Evolutionary conservation across 352 stramenopile genomes (phyloP), one percentile per base, ranked within the genome.

Genomic region (Pythium utonaiense): DNA sequence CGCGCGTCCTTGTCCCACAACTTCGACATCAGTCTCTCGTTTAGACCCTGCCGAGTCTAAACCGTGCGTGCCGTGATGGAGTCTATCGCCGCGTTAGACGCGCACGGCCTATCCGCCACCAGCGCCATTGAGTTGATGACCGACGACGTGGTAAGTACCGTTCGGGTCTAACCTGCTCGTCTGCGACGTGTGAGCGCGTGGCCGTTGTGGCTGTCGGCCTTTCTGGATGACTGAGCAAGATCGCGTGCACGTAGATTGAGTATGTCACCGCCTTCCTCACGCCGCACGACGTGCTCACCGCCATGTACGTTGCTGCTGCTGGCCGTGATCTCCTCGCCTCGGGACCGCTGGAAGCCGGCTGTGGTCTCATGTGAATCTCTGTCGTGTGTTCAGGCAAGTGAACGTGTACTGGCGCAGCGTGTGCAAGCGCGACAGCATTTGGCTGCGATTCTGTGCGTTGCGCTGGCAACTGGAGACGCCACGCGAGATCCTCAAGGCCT

Each of bases 191-290:
- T 67, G 60, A 59, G 48, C 45, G 57, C 51, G 27, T 66, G 49
- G 49, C 51, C 53, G 30, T 45, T 28, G 27, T 27, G 36, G 36
- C 36, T 3, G 10, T 25, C n/a, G 19, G 24, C 21, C 28, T 33
- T 33, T 33, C 28, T 33, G 5, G 28, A 40, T 16, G 31, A 21
- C 40, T 52, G n/a, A 56, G 51, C 42, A 67, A 67, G 60, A 67
- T 67, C 44, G 52, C 28, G 16, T 21, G 52, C 25, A 57, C 53
- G 61, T 57, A 82, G 74, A 65, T 82, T 50, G 71, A 83, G 41
- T 67, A 73, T 61, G 70, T 89, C 3, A 78, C 74, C 13, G 65
- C 60, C 1, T 89, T 88, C 47, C 66, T 90, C 34, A 70, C 76
- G 25, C 80, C 78, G 2, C 47, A 62, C 31, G 78, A 90, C 51